These are phyloP conservation scores for Lanmaoa pseudosensibilis DNA, from an alignment of 768 basidiomycete genomes.

Conservation along the genomic window DNA sequence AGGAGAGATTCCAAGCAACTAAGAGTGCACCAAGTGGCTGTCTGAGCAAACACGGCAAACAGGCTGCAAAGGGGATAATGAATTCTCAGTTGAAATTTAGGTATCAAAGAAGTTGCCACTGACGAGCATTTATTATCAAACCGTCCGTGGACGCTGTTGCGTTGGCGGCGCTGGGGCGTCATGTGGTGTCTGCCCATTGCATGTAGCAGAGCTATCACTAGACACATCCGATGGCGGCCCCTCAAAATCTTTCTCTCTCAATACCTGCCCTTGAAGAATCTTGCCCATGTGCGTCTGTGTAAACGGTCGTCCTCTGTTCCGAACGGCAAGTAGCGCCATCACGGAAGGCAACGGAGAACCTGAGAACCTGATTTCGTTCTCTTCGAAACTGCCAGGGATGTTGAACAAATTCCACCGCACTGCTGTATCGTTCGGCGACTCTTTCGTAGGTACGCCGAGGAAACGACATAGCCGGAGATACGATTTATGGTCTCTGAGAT, in stretches of 20 bases:
- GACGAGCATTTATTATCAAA: background rate
- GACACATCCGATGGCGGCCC: no score
- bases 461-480: conserved; percentile 21
- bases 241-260: background rate
- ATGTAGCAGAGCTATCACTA: no score
- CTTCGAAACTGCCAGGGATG: background rate
- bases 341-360: no score
- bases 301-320: background rate
- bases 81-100: background rate
- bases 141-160: background rate
- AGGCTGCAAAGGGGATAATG: background rate
- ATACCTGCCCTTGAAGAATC: background rate
- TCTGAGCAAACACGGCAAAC: no score
- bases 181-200: no score
- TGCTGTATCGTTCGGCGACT: background rate
- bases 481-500: no score
- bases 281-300: background rate
- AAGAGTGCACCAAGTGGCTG: no score
- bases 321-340: background rate
- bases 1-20: no score
- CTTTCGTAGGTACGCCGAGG: conserved; percentile 18
- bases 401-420: background rate
- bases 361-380: background rate
- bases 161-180: background rate
- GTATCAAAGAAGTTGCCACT: background rate